A percentile compares a stretch with the other conserved stretches of the same genome.
These are phyloP conservation scores for Fusarium chuoi DNA, from an alignment of 2,329 filamentous ascomycete species.

Conservation along the genomic window DNA sequence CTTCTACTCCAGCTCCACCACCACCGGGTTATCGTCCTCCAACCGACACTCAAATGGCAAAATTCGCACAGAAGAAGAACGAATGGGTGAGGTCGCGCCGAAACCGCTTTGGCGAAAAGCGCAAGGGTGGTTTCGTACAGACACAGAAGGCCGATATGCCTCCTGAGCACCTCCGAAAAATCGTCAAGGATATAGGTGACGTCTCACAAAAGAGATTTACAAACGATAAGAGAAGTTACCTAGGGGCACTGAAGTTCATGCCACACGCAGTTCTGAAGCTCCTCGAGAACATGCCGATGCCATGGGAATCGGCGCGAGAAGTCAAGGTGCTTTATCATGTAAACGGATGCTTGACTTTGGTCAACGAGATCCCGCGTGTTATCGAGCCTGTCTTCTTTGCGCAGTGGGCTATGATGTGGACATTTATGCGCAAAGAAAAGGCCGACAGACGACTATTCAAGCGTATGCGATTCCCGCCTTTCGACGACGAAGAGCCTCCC, in stretches of 20 bases:
- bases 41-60: conserved; percentile 85
- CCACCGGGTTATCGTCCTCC: conserved; percentile 87
- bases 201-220: conserved; percentile 99
- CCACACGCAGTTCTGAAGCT: conserved; percentile 97
- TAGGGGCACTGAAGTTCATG: conserved; percentile 99
- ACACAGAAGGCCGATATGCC: conserved; percentile 99
- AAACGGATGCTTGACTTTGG: conserved; percentile 94
- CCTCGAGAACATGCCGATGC: conserved; percentile 99
- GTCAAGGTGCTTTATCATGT: conserved; percentile 99
- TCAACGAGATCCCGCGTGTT: conserved; percentile 95
- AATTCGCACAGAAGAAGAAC: conserved; percentile 98
- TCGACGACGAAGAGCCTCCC: conserved; percentile 97
- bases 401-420: conserved; percentile 99
- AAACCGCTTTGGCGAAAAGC: conserved; percentile 95
- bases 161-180: conserved; percentile 96
- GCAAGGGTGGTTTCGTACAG: conserved; percentile 95
- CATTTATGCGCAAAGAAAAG: conserved; percentile 97
- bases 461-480: conserved; percentile 97
- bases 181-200: conserved; percentile 97
- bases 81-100: conserved; percentile 95
- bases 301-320: conserved; percentile 95
- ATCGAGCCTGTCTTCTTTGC: conserved; percentile 98
- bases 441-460: conserved; percentile 96
- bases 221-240: conserved; percentile 96
- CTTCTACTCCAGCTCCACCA: conserved; percentile 72